These are phyloP conservation scores for Macrolepiota albuminosa DNA, from an alignment of 768 basidiomycete genomes.

Conservation along the genomic window DNA sequence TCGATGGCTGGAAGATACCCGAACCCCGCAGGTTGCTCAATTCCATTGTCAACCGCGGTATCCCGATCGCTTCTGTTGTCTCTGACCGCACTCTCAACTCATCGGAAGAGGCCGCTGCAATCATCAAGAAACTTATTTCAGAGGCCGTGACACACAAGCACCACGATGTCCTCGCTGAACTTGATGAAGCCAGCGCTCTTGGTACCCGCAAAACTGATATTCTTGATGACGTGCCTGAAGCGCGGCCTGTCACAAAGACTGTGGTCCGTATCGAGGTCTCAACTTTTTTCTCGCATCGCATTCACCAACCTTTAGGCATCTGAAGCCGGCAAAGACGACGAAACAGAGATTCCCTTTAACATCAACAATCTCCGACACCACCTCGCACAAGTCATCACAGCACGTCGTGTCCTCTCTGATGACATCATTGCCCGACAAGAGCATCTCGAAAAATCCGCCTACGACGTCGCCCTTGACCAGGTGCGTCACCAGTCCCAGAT, in stretches of 20 bases:
- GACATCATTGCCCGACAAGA: constrained; percentile 75
- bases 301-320: constrained; percentile 15
- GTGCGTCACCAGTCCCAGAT: constrained; percentile 57
- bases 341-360: constrained; percentile 65
- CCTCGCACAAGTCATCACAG: constrained; percentile 57
- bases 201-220: constrained; percentile 36
- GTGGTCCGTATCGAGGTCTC: constrained; percentile 19
- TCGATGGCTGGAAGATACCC: constrained; percentile 14
- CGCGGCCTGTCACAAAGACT: constrained; percentile 48
- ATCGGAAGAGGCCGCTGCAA: constrained; percentile 49
- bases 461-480: constrained; percentile 74
- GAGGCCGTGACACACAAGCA: constrained; percentile 56
- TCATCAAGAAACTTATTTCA: constrained; percentile 53
- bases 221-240: constrained; percentile 53
- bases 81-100: constrained; percentile 51
- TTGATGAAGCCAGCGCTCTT: constrained; percentile 49
- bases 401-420: constrained; percentile 57
- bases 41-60: constrained; percentile 41
- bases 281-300: background rate
- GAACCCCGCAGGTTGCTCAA: constrained; percentile 34
- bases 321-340: constrained; percentile 16
- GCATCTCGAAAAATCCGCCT: constrained; percentile 79
- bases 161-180: constrained; percentile 44
- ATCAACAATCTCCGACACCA: constrained; percentile 66
- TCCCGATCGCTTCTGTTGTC: constrained; percentile 48